Percentiles rank a stretch among this genome's conserved stretches.
phyloP scores from a whole-genome alignment of 768 basidiomycete genomes.

The Tylopilus vinaceipallidus region DNA sequence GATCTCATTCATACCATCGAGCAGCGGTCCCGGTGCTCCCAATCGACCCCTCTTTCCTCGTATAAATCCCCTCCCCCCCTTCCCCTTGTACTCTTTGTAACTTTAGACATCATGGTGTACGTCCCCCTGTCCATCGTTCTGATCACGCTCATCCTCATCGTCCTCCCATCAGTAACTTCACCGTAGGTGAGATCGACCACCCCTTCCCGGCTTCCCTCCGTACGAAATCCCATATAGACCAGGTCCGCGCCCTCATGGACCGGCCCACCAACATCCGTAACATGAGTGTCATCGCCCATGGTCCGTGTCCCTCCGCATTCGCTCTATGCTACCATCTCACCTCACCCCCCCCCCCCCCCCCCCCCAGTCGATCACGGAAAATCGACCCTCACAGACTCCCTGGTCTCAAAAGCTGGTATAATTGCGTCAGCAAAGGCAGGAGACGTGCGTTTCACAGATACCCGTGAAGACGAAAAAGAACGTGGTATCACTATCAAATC shows the following conservation, averaged over 20 bases:
- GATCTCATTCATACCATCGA: slow-evolving; percentile 15
- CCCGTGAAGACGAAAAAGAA: slow-evolving; percentile 97
- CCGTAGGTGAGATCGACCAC: slow-evolving; percentile 63
- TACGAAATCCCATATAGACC: slow-evolving; percentile 47
- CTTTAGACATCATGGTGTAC: slow-evolving; percentile 78
- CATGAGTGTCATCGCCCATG: slow-evolving; percentile 93
- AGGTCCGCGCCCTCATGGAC: slow-evolving; percentile 89
- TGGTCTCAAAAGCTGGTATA: slow-evolving; percentile 99
- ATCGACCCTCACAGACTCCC: slow-evolving; percentile 97
- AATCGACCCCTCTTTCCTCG: slow-evolving; percentile 6
- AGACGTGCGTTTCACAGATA: slow-evolving; percentile 96
- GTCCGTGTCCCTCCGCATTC: slow-evolving; percentile 42
- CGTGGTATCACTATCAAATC: slow-evolving; percentile 99
- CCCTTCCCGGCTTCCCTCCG: neutral
- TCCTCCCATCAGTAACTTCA: slow-evolving; percentile 71
- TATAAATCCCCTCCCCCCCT: slow-evolving; percentile 3
- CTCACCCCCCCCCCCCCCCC: slow-evolving; percentile 11
- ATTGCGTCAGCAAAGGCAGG: slow-evolving; percentile 94
- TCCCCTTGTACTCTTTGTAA: slow-evolving; percentile 33
- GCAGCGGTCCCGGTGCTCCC: slow-evolving; percentile 30
- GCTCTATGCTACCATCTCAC: slow-evolving; percentile 18
- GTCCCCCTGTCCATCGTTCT: slow-evolving; percentile 33
- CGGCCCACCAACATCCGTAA: slow-evolving; percentile 89
- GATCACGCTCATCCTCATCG: slow-evolving; percentile 28
- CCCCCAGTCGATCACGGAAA: slow-evolving; percentile 96